Evolutionary conservation across 2,329 filamentous ascomycete species (phyloP), one percentile per base, ranked within the genome.

Genomic region (Huntiella omanensis): DNA sequence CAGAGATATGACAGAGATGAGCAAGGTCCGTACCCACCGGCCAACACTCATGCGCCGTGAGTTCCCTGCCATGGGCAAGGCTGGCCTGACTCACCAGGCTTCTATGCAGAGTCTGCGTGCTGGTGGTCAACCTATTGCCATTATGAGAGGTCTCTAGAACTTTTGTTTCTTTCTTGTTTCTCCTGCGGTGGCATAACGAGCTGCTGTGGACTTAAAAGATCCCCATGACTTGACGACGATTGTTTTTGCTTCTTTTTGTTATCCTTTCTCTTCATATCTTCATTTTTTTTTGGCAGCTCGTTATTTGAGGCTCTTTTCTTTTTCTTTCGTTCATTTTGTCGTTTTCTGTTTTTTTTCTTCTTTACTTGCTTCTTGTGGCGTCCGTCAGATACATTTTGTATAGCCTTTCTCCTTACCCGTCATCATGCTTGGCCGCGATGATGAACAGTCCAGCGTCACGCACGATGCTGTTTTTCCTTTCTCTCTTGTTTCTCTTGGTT

Each of bases 31-130:
- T 39, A 70, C 65, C 36, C 69, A 67, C 49, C 65, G 71, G 12
- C 66, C 69, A 33, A 67, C 68, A 47, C 71, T 64, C 51, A 69
- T 75, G 63, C 64, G 71, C 40, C 64, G 65, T 50, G 69, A 68
- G 39, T 54, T 61, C 50, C 22, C 22, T 10, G 54, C 51, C 5
- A 52, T 58, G 2, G 53, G 53, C 28, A 52, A 52, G 45, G 41
- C 40, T 3, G 40, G 19, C 17, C 36, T 48, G 5, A 40, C 41
- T 13, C 40, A 40, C 11, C 40, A 43, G 13, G 41, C 41, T 16
- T 43, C 41, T 15, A 6, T 36, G 19, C 37, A 45, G 28, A 12
- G 32, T 4, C 11, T 33, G 11, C 32, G 33, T 34, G 35, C 40
- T 8, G 33, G 33, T 32, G 42, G 40, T 28, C 33, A 3, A 15